These are phyloP conservation scores for Salvia hispanica DNA, from an alignment of 257 asterid species.

Conservation along the genomic window DNA sequence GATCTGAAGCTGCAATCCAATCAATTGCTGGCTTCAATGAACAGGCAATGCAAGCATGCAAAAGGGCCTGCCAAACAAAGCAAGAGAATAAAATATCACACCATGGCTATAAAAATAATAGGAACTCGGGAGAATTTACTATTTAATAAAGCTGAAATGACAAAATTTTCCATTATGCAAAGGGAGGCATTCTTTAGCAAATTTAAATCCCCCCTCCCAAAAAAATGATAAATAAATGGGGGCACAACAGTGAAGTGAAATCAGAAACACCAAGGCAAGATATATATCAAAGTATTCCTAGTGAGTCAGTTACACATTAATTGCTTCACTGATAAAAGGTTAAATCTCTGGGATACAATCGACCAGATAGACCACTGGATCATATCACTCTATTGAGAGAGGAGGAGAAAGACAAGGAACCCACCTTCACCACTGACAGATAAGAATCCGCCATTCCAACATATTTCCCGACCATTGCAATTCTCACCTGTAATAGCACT, in stretches of 20 bases:
- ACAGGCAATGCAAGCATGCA: slow-evolving; percentile 93
- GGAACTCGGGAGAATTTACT: background rate
- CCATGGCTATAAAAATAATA: background rate
- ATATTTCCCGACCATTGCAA: slow-evolving; percentile 98
- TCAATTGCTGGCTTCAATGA: slow-evolving; percentile 81
- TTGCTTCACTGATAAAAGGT: background rate
- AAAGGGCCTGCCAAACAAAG: slow-evolving; percentile 69
- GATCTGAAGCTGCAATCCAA: slow-evolving; percentile 99
- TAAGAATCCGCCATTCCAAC: slow-evolving; percentile 93
- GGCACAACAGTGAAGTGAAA: background rate
- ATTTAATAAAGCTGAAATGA: slow-evolving; percentile 9
- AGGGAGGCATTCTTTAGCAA: slow-evolving; percentile 5
- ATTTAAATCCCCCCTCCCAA: background rate
- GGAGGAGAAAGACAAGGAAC: background rate
- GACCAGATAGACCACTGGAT: slow-evolving; percentile 15
- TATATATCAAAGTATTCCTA: no score
- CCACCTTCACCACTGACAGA: slow-evolving; percentile 94
- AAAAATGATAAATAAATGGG: background rate
- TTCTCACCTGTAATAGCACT: slow-evolving; percentile 66
- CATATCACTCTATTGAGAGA: slow-evolving; percentile 19
- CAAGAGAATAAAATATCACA: slow-evolving; percentile 17
- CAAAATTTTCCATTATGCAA: background rate
- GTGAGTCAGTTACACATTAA: background rate
- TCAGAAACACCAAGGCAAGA: background rate
- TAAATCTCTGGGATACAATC: background rate